A percentile compares a stretch with the other conserved stretches of the same genome.
Evolutionary conservation across 768 basidiomycete genomes (phyloP).

Genomic region (Leccinum arenicola): DNA sequence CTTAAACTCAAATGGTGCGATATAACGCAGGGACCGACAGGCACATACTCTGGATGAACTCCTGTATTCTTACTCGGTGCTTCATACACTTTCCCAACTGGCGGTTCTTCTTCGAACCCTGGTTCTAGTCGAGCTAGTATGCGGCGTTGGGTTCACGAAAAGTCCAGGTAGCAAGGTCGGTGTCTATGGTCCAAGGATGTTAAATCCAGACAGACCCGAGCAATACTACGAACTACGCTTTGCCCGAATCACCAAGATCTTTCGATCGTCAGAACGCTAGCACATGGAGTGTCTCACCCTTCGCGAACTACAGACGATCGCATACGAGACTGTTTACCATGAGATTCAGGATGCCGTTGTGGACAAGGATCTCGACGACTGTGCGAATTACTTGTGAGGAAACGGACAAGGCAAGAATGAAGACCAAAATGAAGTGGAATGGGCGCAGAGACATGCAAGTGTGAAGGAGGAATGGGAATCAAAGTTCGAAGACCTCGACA

Average conservation of each 20-base stretch:
- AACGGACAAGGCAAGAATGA: conserved; percentile 34
- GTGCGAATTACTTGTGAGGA: conserved; percentile 38
- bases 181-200: not conserved
- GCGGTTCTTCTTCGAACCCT: conserved; percentile 57
- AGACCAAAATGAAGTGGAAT: conserved; percentile 22
- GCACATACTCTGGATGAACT: conserved; percentile 25
- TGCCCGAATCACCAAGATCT: conserved; percentile 72
- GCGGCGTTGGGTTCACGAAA: conserved; percentile 83
- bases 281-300: conserved; percentile 58
- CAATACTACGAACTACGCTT: conserved; percentile 85
- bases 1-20: not conserved
- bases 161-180: conserved; percentile 52
- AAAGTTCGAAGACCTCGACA: conserved; percentile 33
- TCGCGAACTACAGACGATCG: conserved; percentile 51
- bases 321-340: conserved; percentile 50
- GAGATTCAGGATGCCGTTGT: conserved; percentile 36
- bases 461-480: conserved; percentile 43
- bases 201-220: not conserved
- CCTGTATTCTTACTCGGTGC: conserved; percentile 56
- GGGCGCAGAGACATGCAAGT: conserved; percentile 37
- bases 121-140: conserved; percentile 67
- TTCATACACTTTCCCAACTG: conserved; percentile 49
- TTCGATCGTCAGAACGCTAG: conserved; percentile 56
- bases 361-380: conserved; percentile 51
- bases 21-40: conserved; percentile 2